These are phyloP conservation scores for Leishmania mexicana DNA, from an alignment of 208 protist genomes.

Conservation along the genomic window DNA sequence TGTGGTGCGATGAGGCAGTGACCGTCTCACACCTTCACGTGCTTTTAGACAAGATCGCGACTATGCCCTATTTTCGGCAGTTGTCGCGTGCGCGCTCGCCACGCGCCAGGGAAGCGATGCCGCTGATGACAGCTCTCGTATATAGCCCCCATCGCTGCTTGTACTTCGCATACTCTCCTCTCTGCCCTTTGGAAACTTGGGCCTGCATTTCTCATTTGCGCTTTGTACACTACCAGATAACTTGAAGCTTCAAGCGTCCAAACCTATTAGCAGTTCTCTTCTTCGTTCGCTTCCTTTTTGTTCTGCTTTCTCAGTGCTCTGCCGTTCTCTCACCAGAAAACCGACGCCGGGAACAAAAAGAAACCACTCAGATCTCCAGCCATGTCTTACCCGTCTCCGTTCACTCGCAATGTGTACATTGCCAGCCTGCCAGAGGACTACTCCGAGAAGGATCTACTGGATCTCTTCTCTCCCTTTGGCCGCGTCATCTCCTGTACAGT, in stretches of 20 bases:
- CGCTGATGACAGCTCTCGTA: neutral
- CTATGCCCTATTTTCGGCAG: neutral
- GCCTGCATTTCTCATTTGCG: neutral
- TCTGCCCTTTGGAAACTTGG: neutral
- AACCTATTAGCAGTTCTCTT: neutral
- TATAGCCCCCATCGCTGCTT: neutral
- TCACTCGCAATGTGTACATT: slow-evolving; percentile 88
- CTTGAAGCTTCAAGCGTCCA: neutral
- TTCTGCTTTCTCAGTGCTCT: neutral
- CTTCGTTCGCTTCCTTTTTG: neutral
- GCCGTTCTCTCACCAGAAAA: neutral
- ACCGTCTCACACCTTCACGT: neutral
- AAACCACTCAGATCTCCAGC: neutral
- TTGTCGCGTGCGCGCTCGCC: neutral
- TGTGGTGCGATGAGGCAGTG: neutral
- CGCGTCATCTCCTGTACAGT: slow-evolving; percentile 66
- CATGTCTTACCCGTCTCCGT: slow-evolving; percentile 61
- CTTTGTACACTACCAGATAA: neutral
- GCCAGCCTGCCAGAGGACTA: slow-evolving; percentile 79
- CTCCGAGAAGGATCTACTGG: slow-evolving; percentile 67
- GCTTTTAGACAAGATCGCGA: too few species aligned
- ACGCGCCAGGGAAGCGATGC: neutral
- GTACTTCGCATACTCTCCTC: neutral
- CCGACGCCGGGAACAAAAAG: neutral
- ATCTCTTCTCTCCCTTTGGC: slow-evolving; percentile 75